A percentile compares a stretch with the other conserved stretches of the same genome.
These are phyloP conservation scores for Podaxis pistillaris DNA, from an alignment of 768 basidiomycete species.

Conservation along the genomic window DNA sequence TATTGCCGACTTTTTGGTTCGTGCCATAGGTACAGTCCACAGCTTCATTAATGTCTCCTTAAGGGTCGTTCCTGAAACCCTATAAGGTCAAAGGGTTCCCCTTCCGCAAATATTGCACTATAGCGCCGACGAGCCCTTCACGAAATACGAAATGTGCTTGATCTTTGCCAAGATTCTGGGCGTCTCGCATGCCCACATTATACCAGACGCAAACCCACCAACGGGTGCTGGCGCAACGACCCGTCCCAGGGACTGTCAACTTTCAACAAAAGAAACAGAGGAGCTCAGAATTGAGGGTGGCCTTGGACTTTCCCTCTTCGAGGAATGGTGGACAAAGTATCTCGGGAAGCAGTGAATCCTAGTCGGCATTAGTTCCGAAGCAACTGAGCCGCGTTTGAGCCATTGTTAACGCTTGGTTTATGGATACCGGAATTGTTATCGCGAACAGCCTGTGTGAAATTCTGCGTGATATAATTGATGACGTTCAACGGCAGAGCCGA, in stretches of 20 bases:
- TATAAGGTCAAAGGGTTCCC: conserved; percentile 32
- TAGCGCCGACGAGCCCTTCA: conserved; percentile 76
- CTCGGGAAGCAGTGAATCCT: conserved; percentile 27
- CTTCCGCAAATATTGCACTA: conserved; percentile 84
- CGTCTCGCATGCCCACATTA: conserved; percentile 72
- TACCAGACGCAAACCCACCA: conserved; percentile 68
- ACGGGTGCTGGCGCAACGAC: conserved; percentile 62
- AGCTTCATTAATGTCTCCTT: not conserved
- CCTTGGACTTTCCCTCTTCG: conserved; percentile 66
- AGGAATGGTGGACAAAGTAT: conserved; percentile 78
- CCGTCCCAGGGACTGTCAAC: conserved; percentile 77
- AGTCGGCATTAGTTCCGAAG: not conserved
- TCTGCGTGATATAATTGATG: too few relatives aligned
- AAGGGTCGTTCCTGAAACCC: not conserved
- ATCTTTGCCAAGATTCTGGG: conserved; percentile 70
- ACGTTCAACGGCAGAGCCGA: too few relatives aligned
- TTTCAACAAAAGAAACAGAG: conserved; percentile 77
- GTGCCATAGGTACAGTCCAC: conserved; percentile 54
- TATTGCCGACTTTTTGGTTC: conserved; percentile 80
- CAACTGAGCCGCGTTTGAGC: not conserved
- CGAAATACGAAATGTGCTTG: conserved; percentile 92
- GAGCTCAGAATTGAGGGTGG: conserved; percentile 58
- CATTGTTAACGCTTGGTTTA: too few relatives aligned
- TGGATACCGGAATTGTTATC: too few relatives aligned
- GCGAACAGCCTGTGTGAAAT: too few relatives aligned